Evolutionary conservation across 1,139 yeast genomes (phyloP).

Genomic region (Hyphopichia fennica): DNA sequence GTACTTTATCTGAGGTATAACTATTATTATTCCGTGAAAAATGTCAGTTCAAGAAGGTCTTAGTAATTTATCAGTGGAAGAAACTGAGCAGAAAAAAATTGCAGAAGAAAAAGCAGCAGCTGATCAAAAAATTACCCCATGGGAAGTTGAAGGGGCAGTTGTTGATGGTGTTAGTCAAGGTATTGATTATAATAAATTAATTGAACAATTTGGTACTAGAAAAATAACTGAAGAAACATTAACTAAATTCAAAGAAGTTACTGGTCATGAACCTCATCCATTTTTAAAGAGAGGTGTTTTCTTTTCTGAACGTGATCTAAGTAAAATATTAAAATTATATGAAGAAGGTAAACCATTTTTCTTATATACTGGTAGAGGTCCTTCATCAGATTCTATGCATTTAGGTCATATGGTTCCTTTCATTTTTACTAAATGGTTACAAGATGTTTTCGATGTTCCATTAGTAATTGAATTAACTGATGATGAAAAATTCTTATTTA

Average conservation of each 20-base stretch:
- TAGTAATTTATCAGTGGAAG: constrained; percentile 12
- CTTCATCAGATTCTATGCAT: constrained; percentile 93
- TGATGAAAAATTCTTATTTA: constrained; percentile 95
- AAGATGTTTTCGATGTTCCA: constrained; percentile 97
- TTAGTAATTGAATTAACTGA: constrained; percentile 93
- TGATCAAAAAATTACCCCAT: constrained; percentile 85
- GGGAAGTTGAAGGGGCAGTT: constrained; percentile 99
- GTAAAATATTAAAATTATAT: constrained; percentile 75
- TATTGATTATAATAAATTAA: constrained; percentile 87
- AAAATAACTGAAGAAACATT: constrained; percentile 70
- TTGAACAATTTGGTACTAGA: constrained; percentile 84
- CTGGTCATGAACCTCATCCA: constrained; percentile 94
- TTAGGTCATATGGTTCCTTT: constrained; percentile 98
- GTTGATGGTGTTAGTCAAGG: constrained; percentile 88
- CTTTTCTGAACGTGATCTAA: constrained; percentile 89
- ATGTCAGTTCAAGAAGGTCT: not conserved
- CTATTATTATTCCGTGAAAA: too few species aligned
- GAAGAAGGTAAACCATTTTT: constrained; percentile 96
- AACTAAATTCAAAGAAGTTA: constrained; percentile 70
- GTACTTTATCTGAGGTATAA: too few species aligned
- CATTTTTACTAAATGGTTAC: constrained; percentile 95
- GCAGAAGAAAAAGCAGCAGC: constrained; percentile 21
- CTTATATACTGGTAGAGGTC: constrained; percentile 97
- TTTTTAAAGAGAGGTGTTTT: constrained; percentile 88
- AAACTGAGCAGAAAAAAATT: constrained; percentile 4